A percentile compares a stretch with the other conserved stretches of the same genome.
Conservation (phyloP, 805 yeast species). For the Lachancea sp. region DNA sequence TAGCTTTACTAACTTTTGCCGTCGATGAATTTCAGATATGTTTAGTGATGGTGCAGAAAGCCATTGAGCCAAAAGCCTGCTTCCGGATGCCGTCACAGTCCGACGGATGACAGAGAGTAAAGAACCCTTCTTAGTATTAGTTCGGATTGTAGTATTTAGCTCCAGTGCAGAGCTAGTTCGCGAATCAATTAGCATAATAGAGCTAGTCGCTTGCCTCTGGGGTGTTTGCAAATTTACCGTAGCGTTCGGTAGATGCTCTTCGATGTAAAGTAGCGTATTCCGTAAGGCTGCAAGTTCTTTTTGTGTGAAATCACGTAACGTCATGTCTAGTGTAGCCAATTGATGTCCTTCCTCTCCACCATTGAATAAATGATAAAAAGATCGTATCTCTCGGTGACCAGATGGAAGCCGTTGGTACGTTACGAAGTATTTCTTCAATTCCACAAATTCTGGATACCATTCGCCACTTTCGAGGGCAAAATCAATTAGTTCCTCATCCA, state of each 20-base stretch:
- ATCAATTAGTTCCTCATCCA: conserved; percentile 42
- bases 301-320: conserved; percentile 30
- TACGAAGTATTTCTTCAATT: conserved; percentile 51
- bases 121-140: conserved; percentile 58
- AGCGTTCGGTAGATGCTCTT: conserved; percentile 65
- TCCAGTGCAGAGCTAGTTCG: conserved; percentile 74
- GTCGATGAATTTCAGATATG: conserved; percentile 42
- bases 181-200: conserved; percentile 71
- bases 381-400: conserved; percentile 34
- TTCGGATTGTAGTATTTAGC: conserved; percentile 52
- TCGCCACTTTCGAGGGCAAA: conserved; percentile 39
- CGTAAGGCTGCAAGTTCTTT: conserved; percentile 57
- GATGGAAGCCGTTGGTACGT: conserved; percentile 45
- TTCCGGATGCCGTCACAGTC: conserved; percentile 77
- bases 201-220: conserved; percentile 42
- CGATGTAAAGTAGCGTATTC: conserved; percentile 59
- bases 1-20: conserved; percentile 49
- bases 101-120: conserved; percentile 60
- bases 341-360: conserved; percentile 18
- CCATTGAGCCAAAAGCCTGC: conserved; percentile 77
- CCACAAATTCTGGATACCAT: conserved; percentile 55
- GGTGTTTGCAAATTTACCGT: conserved; percentile 64
- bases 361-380: conserved; percentile 37
- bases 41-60: conserved; percentile 70
- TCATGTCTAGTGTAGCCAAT: conserved; percentile 24